phyloP scores from a whole-genome alignment of 129 eudicot genomes.

The Arctium lappa region DNA sequence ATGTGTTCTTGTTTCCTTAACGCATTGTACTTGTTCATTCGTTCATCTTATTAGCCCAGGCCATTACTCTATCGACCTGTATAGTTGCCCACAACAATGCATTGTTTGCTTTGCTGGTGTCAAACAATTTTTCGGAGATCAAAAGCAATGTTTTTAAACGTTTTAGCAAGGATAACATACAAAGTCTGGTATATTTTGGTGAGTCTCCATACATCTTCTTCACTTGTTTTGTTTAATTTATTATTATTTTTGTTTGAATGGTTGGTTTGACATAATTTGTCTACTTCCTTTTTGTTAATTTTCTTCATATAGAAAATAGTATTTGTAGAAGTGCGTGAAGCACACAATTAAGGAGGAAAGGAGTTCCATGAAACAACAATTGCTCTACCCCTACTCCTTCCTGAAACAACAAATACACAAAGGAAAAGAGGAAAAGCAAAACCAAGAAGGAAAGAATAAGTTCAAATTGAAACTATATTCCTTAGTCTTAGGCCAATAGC shows the following conservation, averaged over 20 bases:
- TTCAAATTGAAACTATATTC: no score
- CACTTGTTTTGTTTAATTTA: neutral
- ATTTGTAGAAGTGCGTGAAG: slow-evolving; percentile 1
- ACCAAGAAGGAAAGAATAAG: no score
- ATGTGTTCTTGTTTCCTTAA: slow-evolving; percentile 52
- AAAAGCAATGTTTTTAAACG: slow-evolving; percentile 96
- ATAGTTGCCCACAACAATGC: slow-evolving; percentile 99
- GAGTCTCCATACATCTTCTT: slow-evolving; percentile 21
- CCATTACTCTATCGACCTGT: slow-evolving; percentile 85
- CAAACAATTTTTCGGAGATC: slow-evolving; percentile 94
- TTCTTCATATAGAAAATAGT: neutral
- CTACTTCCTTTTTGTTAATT: neutral
- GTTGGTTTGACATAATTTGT: neutral
- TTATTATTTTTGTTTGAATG: slow-evolving; percentile 11
- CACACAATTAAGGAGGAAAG: neutral
- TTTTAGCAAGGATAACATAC: slow-evolving; percentile 89
- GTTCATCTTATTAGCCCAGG: slow-evolving; percentile 89
- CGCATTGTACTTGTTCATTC: slow-evolving; percentile 79
- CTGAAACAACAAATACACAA: no score
- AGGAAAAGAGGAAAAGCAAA: no score
- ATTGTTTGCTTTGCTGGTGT: slow-evolving; percentile 83
- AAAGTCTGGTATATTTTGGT: slow-evolving; percentile 85
- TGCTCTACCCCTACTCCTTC: no score
- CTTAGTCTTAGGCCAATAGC: no score
- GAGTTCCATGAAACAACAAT: no score